Evolutionary conservation across 257 asterid genomes (phyloP).

Genomic region (Przewalskia tangutica): DNA sequence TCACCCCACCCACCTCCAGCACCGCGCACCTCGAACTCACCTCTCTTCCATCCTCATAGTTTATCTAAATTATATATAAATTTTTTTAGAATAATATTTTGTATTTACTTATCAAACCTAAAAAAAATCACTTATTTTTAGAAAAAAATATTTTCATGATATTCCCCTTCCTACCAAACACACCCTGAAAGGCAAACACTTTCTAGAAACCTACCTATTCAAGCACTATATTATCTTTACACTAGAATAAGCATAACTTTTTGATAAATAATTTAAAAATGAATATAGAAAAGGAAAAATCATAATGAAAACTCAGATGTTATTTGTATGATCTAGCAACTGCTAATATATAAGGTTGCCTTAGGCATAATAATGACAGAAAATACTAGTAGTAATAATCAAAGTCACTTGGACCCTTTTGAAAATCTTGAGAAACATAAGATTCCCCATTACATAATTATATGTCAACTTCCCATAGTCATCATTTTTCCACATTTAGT

Average conservation of each 20-base stretch:
- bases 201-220: neutral
- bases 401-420: neutral
- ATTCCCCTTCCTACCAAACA: neutral
- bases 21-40: too few relatives aligned
- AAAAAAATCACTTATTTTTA: too few relatives aligned
- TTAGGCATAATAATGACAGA: neutral
- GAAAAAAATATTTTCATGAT: neutral
- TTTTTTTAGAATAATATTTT: too few relatives aligned
- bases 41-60: too few relatives aligned
- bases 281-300: neutral
- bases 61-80: too few relatives aligned
- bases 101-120: too few relatives aligned
- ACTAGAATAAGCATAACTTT: neutral
- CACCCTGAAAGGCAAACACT: neutral
- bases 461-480: conserved; percentile 2
- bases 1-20: too few relatives aligned
- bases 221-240: neutral
- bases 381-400: neutral
- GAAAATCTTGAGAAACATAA: conserved; percentile 1
- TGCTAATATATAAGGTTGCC: neutral
- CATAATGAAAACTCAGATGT: neutral
- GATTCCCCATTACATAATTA: neutral
- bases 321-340: neutral
- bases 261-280: neutral
- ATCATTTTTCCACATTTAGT: neutral